phyloP scores from a whole-genome alignment of 2,329 filamentous ascomycete species.

The Hyphodiscus sp. region DNA sequence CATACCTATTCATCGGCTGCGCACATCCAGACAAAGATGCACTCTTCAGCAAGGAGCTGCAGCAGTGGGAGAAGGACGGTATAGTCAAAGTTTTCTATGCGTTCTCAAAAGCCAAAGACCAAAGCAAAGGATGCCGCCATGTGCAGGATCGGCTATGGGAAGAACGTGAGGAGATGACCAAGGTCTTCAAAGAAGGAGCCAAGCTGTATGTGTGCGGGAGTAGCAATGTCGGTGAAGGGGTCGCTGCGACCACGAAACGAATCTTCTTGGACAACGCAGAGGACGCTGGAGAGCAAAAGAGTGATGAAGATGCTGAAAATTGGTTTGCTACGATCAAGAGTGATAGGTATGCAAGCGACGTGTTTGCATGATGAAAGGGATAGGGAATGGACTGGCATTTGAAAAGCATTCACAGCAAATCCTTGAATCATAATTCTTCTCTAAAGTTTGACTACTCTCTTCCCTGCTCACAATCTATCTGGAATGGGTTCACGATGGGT shows the following conservation, averaged over 20 bases:
- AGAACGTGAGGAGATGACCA: conserved; percentile 18
- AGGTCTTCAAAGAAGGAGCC: conserved; percentile 21
- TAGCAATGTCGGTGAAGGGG: conserved; percentile 36
- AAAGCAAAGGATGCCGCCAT: conserved; percentile 19
- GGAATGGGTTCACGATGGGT: too few species aligned
- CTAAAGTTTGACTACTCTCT: too few species aligned
- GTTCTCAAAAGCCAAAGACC: conserved; percentile 14
- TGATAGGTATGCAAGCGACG: conserved; percentile 40
- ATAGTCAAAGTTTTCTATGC: conserved; percentile 22
- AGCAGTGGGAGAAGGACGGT: conserved; percentile 20
- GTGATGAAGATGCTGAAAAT: conserved; percentile 35
- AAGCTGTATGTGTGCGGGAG: conserved; percentile 26
- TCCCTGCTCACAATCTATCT: too few species aligned
- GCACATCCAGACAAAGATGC: conserved; percentile 18
- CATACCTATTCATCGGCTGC: conserved; percentile 26
- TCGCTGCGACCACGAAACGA: conserved; percentile 35
- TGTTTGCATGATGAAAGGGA: conserved; percentile 33
- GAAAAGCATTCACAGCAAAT: too few species aligned
- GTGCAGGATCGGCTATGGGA: conserved; percentile 26
- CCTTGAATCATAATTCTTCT: too few species aligned
- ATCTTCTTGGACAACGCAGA: conserved; percentile 36
- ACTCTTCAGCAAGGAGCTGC: conserved; percentile 19
- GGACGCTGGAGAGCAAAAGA: conserved; percentile 29
- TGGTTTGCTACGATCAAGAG: conserved; percentile 41
- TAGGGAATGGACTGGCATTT: too few species aligned